Conservation (phyloP, 108 stramenopile genomes). For the Schizochytrium sp. region DNA sequence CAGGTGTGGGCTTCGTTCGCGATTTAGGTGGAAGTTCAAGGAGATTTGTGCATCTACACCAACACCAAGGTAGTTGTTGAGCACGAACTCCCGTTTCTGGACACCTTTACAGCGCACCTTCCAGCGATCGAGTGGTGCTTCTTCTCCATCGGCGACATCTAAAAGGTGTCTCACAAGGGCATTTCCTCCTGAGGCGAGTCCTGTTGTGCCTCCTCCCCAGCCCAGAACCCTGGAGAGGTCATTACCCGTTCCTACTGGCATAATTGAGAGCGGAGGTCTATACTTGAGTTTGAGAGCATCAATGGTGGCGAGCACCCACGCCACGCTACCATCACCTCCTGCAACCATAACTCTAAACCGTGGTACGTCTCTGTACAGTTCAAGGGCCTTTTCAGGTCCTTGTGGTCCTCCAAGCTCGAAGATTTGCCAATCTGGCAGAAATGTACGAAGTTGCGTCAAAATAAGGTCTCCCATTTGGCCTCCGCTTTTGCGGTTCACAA, state of each 20-base stretch:
- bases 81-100: slow-evolving; percentile 80
- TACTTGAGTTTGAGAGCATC: slow-evolving; percentile 83
- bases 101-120: slow-evolving; percentile 71
- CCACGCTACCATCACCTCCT: slow-evolving; percentile 92
- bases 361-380: slow-evolving; percentile 80
- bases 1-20: slow-evolving; percentile 82
- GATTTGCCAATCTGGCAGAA: slow-evolving; percentile 89
- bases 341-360: slow-evolving; percentile 84
- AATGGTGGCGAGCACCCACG: slow-evolving; percentile 87
- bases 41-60: slow-evolving; percentile 89
- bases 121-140: slow-evolving; percentile 86
- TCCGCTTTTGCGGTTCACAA: slow-evolving; percentile 87
- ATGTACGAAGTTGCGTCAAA: slow-evolving; percentile 82
- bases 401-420: slow-evolving; percentile 82
- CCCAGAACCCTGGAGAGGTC: slow-evolving; percentile 85
- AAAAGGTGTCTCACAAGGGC: slow-evolving; percentile 81
- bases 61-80: slow-evolving; percentile 90
- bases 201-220: slow-evolving; percentile 89
- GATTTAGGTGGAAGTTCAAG: slow-evolving; percentile 83
- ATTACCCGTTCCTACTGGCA: slow-evolving; percentile 91
- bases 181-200: slow-evolving; percentile 69
- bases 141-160: slow-evolving; percentile 82
- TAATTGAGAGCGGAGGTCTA: slow-evolving; percentile 87
- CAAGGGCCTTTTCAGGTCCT: slow-evolving; percentile 85
- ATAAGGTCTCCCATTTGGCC: slow-evolving; percentile 85